Percentiles rank a stretch among this genome's conserved stretches.
Evolutionary conservation across 805 yeast genomes (phyloP).

Genomic region (Wickerhamiella cacticola): DNA sequence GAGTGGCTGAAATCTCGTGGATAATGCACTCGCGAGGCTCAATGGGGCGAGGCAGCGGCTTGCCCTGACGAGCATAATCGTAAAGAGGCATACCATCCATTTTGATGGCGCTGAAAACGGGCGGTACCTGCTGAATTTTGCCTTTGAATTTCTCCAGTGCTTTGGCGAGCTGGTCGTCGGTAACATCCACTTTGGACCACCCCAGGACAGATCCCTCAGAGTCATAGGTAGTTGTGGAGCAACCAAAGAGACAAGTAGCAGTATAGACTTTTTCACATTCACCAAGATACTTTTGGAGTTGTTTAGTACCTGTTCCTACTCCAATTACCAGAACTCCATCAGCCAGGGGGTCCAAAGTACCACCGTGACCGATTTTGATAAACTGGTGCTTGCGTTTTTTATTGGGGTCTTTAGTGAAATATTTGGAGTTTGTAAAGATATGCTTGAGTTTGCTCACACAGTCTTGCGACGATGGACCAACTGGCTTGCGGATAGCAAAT

Average conservation of each 20-base stretch:
- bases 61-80: slow-evolving; percentile 83
- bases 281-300: slow-evolving; percentile 55
- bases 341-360: slow-evolving; percentile 91
- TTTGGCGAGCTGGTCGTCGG: slow-evolving; percentile 36
- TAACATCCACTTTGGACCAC: slow-evolving; percentile 43
- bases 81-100: slow-evolving; percentile 90
- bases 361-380: slow-evolving; percentile 95
- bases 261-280: slow-evolving; percentile 71
- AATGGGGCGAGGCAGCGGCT: slow-evolving; percentile 74
- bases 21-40: slow-evolving; percentile 62
- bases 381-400: slow-evolving; percentile 12
- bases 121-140: slow-evolving; percentile 77
- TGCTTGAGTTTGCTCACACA: slow-evolving; percentile 56
- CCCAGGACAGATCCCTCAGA: slow-evolving; percentile 71
- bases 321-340: slow-evolving; percentile 88
- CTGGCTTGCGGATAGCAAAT: slow-evolving; percentile 83
- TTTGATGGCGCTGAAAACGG: slow-evolving; percentile 85
- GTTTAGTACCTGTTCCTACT: slow-evolving; percentile 83
- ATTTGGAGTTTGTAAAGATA: slow-evolving; percentile 45
- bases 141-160: slow-evolving; percentile 61
- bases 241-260: slow-evolving; percentile 76
- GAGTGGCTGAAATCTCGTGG: slow-evolving; percentile 43
- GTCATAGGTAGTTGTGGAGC: slow-evolving; percentile 89
- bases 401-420: slow-evolving; percentile 36
- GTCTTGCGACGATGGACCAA: slow-evolving; percentile 69